phyloP scores from a whole-genome alignment of 2,329 filamentous ascomycete species.

The Atkinsonella texensis region DNA sequence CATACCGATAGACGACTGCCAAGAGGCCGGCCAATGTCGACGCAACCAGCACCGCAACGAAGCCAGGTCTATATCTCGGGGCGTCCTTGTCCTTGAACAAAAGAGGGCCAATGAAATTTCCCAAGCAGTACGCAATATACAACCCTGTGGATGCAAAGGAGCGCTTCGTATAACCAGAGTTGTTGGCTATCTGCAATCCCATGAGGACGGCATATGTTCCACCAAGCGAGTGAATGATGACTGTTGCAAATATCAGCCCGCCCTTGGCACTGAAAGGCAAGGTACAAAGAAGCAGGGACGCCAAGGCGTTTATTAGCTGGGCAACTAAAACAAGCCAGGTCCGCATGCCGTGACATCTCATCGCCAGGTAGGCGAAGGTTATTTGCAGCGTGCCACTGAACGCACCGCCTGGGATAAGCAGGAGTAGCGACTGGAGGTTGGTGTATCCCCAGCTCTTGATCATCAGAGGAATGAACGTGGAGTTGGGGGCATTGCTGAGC shows the following conservation, averaged over 20 bases:
- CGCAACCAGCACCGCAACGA: conserved; percentile 10
- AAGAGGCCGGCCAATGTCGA: neutral
- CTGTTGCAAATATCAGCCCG: neutral
- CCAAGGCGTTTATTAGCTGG: neutral
- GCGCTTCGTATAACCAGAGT: conserved; percentile 4
- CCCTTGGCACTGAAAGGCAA: neutral
- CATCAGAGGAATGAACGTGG: conserved; percentile 14
- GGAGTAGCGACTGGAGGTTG: conserved; percentile 28
- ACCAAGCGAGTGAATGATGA: neutral
- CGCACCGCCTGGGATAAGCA: conserved; percentile 37
- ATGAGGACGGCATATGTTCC: neutral
- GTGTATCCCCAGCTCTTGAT: conserved; percentile 19
- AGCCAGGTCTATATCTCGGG: conserved; percentile 36
- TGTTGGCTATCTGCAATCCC: conserved; percentile 15
- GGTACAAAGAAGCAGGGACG: neutral
- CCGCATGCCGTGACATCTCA: neutral
- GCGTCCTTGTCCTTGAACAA: conserved; percentile 23
- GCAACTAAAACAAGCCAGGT: neutral
- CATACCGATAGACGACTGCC: neutral
- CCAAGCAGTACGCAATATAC: conserved; percentile 25
- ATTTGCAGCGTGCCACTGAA: conserved; percentile 5
- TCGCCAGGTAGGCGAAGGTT: neutral
- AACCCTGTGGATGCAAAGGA: conserved; percentile 1
- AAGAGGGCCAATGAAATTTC: conserved; percentile 31
- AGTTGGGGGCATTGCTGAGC: conserved; percentile 35